These are phyloP conservation scores for Skeletonema menzelii DNA, from an alignment of 108 stramenopile species.

Conservation along the genomic window DNA sequence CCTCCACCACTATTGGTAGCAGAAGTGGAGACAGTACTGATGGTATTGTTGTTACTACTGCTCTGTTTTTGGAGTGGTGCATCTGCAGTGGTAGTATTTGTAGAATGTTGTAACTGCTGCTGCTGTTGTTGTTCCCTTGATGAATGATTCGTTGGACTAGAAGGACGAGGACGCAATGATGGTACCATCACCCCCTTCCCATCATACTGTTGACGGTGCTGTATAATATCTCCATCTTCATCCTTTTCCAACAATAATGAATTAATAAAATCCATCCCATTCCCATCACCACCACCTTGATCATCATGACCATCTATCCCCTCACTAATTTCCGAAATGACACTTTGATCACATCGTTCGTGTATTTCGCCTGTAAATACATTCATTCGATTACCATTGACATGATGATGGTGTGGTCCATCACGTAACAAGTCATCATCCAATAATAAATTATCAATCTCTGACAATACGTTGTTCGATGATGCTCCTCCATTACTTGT, in stretches of 20 bases:
- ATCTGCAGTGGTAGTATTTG: not conserved
- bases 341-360: conserved; percentile 12
- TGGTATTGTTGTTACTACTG: not conserved
- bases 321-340: conserved; percentile 34
- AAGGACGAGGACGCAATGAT: not conserved
- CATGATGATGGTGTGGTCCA: not conserved
- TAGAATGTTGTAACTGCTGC: too few relatives aligned
- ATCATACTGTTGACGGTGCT: not conserved
- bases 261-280: not conserved
- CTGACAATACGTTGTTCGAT: not conserved
- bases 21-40: not conserved
- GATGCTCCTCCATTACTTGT: not conserved
- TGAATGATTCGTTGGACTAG: not conserved
- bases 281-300: not conserved
- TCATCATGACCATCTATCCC: not conserved
- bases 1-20: not conserved
- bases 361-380: not conserved
- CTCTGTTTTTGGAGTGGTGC: not conserved
- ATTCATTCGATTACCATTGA: not conserved
- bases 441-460: not conserved
- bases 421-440: not conserved
- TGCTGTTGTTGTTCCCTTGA: too few relatives aligned
- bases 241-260: not conserved
- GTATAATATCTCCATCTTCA: not conserved
- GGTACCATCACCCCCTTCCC: not conserved